Conservation (phyloP, 306 rosid species). For the Lithocarpus polystachyus region DNA sequence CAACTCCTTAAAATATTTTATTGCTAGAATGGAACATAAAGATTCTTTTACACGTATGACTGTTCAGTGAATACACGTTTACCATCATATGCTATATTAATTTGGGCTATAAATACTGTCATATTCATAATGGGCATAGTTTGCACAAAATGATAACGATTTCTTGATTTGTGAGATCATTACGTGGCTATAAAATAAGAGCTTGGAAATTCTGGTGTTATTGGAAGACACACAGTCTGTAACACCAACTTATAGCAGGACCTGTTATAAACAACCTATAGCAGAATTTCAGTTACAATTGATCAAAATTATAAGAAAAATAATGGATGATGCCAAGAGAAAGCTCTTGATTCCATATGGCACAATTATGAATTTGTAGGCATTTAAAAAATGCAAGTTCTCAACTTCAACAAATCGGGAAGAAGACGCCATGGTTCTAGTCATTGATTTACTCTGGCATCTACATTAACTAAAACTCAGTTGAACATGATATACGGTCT, state of each 20-base stretch:
- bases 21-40: not conserved
- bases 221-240: too few relatives aligned
- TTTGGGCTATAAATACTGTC: not conserved
- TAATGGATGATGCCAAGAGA: not conserved
- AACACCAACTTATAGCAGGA: not conserved
- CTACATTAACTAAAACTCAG: too few relatives aligned
- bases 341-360: not conserved
- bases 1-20: not conserved
- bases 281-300: not conserved
- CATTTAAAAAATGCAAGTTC: too few relatives aligned
- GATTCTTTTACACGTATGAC: not conserved
- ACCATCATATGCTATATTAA: not conserved
- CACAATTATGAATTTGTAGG: too few relatives aligned
- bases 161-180: not conserved
- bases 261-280: not conserved
- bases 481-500: too few relatives aligned
- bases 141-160: not conserved
- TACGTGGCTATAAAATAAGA: not conserved
- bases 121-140: not conserved
- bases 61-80: not conserved
- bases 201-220: not conserved
- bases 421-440: too few relatives aligned
- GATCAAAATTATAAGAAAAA: not conserved
- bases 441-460: not conserved
- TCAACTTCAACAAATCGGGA: too few relatives aligned